These are phyloP conservation scores for Astrothelium macrocarpum DNA, from an alignment of 495 filamentous ascomycete genomes.

Conservation along the genomic window DNA sequence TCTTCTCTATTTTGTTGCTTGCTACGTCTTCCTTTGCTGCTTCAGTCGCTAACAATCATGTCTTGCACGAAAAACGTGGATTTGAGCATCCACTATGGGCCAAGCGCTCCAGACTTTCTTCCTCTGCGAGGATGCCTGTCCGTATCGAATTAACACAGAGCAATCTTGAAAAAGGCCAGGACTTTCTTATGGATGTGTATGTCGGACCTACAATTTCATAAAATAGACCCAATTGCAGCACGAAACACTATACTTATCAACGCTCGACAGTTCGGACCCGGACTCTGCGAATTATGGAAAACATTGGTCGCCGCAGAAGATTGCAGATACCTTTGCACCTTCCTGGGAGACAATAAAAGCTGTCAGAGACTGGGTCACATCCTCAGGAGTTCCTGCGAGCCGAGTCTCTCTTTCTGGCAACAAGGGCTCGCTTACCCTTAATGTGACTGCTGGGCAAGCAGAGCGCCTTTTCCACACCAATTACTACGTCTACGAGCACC, in stretches of 20 bases:
- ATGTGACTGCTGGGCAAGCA: conserved; percentile 11
- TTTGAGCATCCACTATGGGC: conserved; percentile 6
- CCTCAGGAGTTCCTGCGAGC: conserved; percentile 1
- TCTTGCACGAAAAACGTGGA: conserved; percentile 13
- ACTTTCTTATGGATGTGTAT: conserved; percentile 15
- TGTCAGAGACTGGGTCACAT: conserved; percentile 8
- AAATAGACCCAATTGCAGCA: neutral
- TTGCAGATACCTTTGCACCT: conserved; percentile 13
- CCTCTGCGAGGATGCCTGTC: conserved; percentile 15
- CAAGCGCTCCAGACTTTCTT: neutral
- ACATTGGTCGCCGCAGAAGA: conserved; percentile 17
- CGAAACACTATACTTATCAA: neutral
- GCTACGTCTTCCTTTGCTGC: neutral
- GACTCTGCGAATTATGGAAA: conserved; percentile 19
- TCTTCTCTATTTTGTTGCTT: neutral
- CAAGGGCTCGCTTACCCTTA: conserved; percentile 15
- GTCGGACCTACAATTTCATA: neutral
- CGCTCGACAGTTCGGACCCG: conserved; percentile 10
- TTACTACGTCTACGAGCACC: conserved; percentile 18
- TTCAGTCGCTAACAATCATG: conserved; percentile 2
- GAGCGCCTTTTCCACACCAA: conserved; percentile 17
- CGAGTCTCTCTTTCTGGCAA: conserved; percentile 12
- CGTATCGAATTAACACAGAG: conserved; percentile 12
- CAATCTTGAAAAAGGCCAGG: conserved; percentile 12
- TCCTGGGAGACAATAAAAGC: conserved; percentile 13